phyloP scores from a whole-genome alignment of 208 protist species.

The Strigomonas culicis region DNA sequence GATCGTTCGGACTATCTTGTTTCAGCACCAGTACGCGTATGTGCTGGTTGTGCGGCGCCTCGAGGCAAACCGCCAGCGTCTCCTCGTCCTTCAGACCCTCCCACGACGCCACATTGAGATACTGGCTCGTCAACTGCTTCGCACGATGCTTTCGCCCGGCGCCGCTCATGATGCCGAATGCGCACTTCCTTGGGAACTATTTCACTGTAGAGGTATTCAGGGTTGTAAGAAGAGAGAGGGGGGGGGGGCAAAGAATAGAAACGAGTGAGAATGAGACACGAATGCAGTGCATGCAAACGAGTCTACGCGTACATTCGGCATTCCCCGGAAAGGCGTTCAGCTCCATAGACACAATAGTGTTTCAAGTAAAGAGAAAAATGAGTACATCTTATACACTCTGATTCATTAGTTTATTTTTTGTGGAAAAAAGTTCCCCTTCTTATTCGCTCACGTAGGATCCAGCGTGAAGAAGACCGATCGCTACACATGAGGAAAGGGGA shows the following conservation, averaged over 20 bases:
- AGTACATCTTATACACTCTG: too few relatives aligned
- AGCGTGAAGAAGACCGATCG: too few relatives aligned
- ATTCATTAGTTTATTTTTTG: too few relatives aligned
- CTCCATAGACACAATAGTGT: too few relatives aligned
- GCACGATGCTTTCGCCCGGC: conserved; percentile 78
- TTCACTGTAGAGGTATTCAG: neutral
- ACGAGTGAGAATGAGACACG: neutral
- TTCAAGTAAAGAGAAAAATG: neutral
- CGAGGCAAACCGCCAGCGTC: conserved; percentile 61
- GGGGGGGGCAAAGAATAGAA: conserved; percentile 1
- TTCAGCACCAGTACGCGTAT: conserved; percentile 52
- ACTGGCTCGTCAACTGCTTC: conserved; percentile 79
- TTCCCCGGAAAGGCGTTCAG: too few relatives aligned
- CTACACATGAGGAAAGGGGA: too few relatives aligned
- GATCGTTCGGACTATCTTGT: neutral
- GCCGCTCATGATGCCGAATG: conserved; percentile 50
- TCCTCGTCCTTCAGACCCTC: conserved; percentile 39
- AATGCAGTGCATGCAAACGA: neutral
- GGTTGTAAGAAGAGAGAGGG: neutral
- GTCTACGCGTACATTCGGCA: too few relatives aligned
- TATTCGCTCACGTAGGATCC: too few relatives aligned
- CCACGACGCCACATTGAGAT: conserved; percentile 58
- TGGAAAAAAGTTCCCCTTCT: too few relatives aligned
- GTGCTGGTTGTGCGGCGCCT: conserved; percentile 68
- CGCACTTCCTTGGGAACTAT: conserved; percentile 1